These are phyloP conservation scores for Malassezia nana DNA, from an alignment of 1,284 basidiomycete species.

Conservation along the genomic window DNA sequence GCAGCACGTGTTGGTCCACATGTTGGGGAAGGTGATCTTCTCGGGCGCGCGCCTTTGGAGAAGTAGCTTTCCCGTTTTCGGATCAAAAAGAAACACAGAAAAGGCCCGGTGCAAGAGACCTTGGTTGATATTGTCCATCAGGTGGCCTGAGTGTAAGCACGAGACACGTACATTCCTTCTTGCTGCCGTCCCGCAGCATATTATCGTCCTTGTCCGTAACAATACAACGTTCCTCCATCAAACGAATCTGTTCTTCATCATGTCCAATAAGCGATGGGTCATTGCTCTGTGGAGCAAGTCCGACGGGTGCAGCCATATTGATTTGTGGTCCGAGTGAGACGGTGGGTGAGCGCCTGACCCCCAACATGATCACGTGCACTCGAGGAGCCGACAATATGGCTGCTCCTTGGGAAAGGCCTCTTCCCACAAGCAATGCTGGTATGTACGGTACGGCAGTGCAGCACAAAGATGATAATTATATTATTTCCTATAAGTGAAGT, in stretches of 20 bases:
- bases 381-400: not conserved
- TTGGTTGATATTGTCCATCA: conserved; percentile 93
- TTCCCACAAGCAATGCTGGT: not conserved
- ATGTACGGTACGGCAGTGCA: not conserved
- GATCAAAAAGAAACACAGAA: conserved; percentile 92
- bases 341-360: no score
- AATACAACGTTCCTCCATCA: conserved; percentile 98
- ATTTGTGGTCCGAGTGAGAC: not conserved
- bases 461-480: conserved; percentile 4
- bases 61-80: conserved; percentile 83
- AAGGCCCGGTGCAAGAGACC: conserved; percentile 95
- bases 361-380: conserved; percentile 1
- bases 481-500: conserved; percentile 2
- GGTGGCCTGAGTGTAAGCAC: conserved; percentile 60
- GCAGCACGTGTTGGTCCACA: conserved; percentile 99
- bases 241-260: conserved; percentile 54
- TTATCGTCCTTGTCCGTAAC: conserved; percentile 82
- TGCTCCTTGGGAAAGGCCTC: not conserved
- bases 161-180: conserved; percentile 75
- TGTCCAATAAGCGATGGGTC: conserved; percentile 38
- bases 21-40: conserved; percentile 98
- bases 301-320: not conserved
- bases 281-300: not conserved
- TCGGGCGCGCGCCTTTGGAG: conserved; percentile 88
- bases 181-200: conserved; percentile 55